phyloP scores from a whole-genome alignment of 805 yeast genomes.

The Pichia heedii region DNA sequence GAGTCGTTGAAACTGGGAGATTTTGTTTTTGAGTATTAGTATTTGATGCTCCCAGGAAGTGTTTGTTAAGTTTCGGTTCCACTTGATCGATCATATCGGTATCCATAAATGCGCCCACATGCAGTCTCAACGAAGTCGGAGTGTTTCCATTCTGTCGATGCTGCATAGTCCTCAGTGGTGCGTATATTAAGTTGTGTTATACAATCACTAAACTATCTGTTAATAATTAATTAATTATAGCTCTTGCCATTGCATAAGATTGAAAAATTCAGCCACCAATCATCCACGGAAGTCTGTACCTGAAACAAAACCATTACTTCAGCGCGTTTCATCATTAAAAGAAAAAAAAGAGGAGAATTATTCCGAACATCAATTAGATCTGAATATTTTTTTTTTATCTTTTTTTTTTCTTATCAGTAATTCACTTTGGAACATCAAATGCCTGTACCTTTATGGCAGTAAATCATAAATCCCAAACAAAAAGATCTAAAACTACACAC shows the following conservation, averaged over 20 bases:
- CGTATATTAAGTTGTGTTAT: too few relatives aligned
- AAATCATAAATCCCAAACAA: constrained; percentile 22
- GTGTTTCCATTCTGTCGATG: not conserved
- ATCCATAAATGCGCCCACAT: constrained; percentile 18
- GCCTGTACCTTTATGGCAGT: too few relatives aligned
- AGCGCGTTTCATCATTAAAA: not conserved
- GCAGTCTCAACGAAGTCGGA: constrained; percentile 10
- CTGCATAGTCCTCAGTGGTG: too few relatives aligned
- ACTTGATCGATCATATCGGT: not conserved
- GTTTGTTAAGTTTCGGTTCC: constrained; percentile 5
- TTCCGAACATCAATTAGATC: too few relatives aligned
- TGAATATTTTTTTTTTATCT: too few relatives aligned
- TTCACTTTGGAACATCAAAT: too few relatives aligned
- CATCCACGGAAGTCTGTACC: constrained; percentile 31
- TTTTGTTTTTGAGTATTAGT: not conserved
- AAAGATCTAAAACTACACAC: not conserved
- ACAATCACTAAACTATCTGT: too few relatives aligned
- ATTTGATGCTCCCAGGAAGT: constrained; percentile 3
- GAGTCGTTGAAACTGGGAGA: not conserved
- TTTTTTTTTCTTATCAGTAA: too few relatives aligned
- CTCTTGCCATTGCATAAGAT: too few relatives aligned
- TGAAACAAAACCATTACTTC: constrained; percentile 29
- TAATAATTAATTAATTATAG: too few relatives aligned
- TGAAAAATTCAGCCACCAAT: not conserved
- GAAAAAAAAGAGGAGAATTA: too few relatives aligned